phyloP scores from a whole-genome alignment of 495 filamentous ascomycete genomes.

The Penicillium macrosclerotiorum region DNA sequence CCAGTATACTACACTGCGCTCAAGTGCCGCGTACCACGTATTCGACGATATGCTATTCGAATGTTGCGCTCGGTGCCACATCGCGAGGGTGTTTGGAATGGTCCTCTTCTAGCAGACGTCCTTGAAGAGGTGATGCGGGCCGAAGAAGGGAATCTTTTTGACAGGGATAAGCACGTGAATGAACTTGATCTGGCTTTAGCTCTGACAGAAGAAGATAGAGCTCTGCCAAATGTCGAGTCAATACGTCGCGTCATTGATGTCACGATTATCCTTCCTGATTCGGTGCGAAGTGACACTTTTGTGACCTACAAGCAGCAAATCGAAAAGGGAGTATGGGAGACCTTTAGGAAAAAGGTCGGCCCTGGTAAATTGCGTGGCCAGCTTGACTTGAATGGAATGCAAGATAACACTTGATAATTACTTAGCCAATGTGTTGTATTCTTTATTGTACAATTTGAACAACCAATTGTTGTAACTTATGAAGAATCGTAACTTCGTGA shows the following conservation, averaged over 20 bases:
- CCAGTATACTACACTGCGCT: slow-evolving; percentile 52
- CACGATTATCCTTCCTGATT: slow-evolving; percentile 12
- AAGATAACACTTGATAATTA: too few species aligned
- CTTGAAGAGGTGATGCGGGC: slow-evolving; percentile 13
- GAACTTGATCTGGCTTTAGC: not conserved
- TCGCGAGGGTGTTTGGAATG: slow-evolving; percentile 54
- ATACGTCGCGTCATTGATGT: slow-evolving; percentile 12
- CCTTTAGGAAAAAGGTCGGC: slow-evolving; percentile 1
- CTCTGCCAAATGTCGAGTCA: not conserved
- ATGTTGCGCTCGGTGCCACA: slow-evolving; percentile 38
- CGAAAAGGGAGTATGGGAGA: slow-evolving; percentile 1
- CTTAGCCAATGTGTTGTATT: not conserved
- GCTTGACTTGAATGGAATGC: not conserved
- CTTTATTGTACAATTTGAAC: slow-evolving; percentile 10
- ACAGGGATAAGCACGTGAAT: slow-evolving; percentile 8
- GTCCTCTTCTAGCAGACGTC: slow-evolving; percentile 13
- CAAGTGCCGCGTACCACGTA: slow-evolving; percentile 53
- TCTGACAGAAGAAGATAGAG: slow-evolving; percentile 1
- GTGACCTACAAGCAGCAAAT: slow-evolving; percentile 11
- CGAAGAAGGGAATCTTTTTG: slow-evolving; percentile 18
- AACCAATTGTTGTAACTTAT: not conserved
- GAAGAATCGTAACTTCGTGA: slow-evolving; percentile 18
- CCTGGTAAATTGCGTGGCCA: not conserved
- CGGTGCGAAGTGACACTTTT: slow-evolving; percentile 4
- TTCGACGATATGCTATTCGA: slow-evolving; percentile 43